phyloP scores from a whole-genome alignment of 805 yeast genomes.

The Lipomyces chichibuensis region DNA sequence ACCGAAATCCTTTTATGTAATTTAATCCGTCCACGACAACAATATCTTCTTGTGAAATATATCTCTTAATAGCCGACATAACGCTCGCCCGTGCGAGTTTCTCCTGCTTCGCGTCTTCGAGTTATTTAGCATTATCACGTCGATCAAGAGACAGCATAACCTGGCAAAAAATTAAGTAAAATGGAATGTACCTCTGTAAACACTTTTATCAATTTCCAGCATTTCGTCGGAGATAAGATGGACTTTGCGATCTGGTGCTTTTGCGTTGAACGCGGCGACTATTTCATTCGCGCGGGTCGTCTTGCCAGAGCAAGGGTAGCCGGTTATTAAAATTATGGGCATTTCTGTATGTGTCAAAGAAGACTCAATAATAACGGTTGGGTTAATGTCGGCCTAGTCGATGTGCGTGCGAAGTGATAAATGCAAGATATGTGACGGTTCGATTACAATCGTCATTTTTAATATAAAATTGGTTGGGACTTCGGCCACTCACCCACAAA shows the following conservation, averaged over 20 bases:
- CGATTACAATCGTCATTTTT: too few relatives aligned
- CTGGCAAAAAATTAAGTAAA: background rate
- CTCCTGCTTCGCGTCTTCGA: conserved; percentile 70
- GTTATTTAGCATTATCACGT: background rate
- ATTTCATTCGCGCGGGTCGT: conserved; percentile 70
- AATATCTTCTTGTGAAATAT: conserved; percentile 64
- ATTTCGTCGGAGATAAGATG: conserved; percentile 76
- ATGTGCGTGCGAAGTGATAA: background rate
- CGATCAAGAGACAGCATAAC: background rate
- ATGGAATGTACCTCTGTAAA: conserved; percentile 51
- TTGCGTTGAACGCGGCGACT: conserved; percentile 51
- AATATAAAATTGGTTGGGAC: too few relatives aligned
- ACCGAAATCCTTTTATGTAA: conserved; percentile 93
- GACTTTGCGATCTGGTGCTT: conserved; percentile 63
- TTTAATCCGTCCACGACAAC: conserved; percentile 85
- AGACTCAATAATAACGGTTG: background rate
- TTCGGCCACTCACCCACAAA: too few relatives aligned
- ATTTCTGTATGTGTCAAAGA: conserved; percentile 47
- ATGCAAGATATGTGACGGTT: background rate
- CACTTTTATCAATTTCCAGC: conserved; percentile 68
- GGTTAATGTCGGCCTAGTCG: background rate
- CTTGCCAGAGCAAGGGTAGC: conserved; percentile 85
- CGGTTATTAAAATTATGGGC: conserved; percentile 86
- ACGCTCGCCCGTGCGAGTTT: conserved; percentile 82
- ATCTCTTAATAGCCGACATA: conserved; percentile 86